A percentile compares a stretch with the other conserved stretches of the same genome.
phyloP scores from a whole-genome alignment of 2,329 filamentous ascomycete species.

The Cladophialophora yegresii region DNA sequence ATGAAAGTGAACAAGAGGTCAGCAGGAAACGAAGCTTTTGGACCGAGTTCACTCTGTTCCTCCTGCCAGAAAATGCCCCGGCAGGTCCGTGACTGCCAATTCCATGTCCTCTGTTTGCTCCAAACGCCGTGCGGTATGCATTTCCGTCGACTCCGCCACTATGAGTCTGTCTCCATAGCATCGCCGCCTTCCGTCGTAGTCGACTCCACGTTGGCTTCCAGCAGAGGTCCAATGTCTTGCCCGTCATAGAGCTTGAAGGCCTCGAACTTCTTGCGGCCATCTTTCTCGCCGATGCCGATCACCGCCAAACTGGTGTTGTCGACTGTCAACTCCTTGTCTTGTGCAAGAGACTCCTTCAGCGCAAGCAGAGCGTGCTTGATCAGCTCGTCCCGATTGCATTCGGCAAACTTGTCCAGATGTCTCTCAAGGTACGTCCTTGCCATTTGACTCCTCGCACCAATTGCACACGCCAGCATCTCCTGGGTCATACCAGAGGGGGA shows the following conservation, averaged over 20 bases:
- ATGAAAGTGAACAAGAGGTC: constrained; percentile 53
- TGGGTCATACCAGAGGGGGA: constrained; percentile 94
- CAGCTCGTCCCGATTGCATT: constrained; percentile 77
- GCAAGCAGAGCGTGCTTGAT: constrained; percentile 87
- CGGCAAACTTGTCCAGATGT: constrained; percentile 80
- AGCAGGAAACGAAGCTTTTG: constrained; percentile 1
- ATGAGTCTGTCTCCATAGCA: constrained; percentile 61
- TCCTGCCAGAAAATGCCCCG: neutral
- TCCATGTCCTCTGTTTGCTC: constrained; percentile 15
- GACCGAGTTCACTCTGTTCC: neutral
- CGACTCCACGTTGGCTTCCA: constrained; percentile 66
- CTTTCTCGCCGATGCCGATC: constrained; percentile 61
- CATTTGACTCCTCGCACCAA: constrained; percentile 96
- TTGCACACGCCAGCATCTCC: constrained; percentile 95
- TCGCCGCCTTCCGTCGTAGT: constrained; percentile 47
- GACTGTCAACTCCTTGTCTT: constrained; percentile 96
- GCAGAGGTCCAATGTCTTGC: constrained; percentile 78
- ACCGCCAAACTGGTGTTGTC: constrained; percentile 94
- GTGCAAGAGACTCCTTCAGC: constrained; percentile 90
- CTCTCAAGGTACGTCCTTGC: constrained; percentile 94
- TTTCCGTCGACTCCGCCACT: constrained; percentile 5
- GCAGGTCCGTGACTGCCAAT: neutral
- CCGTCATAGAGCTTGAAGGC: constrained; percentile 90
- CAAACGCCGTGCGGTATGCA: constrained; percentile 33
- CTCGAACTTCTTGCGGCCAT: constrained; percentile 64